Percentiles rank a stretch among this genome's conserved stretches.
Evolutionary conservation across 371 early-diverging fungal genomes (phyloP).

Genomic region (Mucor circinelloides): DNA sequence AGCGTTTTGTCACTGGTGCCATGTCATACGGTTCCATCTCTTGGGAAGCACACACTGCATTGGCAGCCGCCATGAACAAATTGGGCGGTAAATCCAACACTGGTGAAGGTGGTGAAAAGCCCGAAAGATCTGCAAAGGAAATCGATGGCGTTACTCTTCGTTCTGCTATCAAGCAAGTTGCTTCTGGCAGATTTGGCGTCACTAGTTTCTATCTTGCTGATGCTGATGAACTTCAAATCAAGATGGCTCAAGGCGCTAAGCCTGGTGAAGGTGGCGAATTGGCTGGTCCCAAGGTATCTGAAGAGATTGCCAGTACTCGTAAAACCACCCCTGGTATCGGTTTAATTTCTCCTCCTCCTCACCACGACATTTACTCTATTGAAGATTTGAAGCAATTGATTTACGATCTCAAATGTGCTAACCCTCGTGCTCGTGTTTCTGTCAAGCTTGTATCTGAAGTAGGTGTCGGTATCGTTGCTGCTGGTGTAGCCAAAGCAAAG

Average conservation of each 20-base stretch:
- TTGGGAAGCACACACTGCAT: constrained; percentile 88
- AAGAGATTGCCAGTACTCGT: constrained; percentile 89
- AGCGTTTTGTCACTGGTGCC: constrained; percentile 96
- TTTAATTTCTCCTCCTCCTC: constrained; percentile 94
- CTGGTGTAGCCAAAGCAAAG: constrained; percentile 96
- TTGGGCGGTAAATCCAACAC: constrained; percentile 97
- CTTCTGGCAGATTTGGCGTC: constrained; percentile 97
- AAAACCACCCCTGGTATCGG: constrained; percentile 96
- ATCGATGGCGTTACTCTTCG: constrained; percentile 83
- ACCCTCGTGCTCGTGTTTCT: constrained; percentile 87
- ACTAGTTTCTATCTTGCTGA: constrained; percentile 91
- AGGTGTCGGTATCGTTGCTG: constrained; percentile 95
- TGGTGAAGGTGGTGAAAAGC: constrained; percentile 98
- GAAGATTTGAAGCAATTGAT: constrained; percentile 97
- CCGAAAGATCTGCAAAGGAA: constrained; percentile 68
- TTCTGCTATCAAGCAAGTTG: constrained; percentile 97
- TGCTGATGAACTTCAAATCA: constrained; percentile 96
- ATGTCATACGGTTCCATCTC: constrained; percentile 99
- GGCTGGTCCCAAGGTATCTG: constrained; percentile 85
- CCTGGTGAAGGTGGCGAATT: constrained; percentile 93
- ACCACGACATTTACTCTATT: constrained; percentile 97
- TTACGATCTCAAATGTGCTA: constrained; percentile 94
- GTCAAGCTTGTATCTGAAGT: constrained; percentile 97
- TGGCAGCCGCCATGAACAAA: constrained; percentile 95
- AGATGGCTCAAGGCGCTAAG: constrained; percentile 99